Evolutionary conservation across 2,329 filamentous ascomycete species (phyloP), one percentile per base, ranked within the genome.

Genomic region (Leptographium lundbergii): DNA sequence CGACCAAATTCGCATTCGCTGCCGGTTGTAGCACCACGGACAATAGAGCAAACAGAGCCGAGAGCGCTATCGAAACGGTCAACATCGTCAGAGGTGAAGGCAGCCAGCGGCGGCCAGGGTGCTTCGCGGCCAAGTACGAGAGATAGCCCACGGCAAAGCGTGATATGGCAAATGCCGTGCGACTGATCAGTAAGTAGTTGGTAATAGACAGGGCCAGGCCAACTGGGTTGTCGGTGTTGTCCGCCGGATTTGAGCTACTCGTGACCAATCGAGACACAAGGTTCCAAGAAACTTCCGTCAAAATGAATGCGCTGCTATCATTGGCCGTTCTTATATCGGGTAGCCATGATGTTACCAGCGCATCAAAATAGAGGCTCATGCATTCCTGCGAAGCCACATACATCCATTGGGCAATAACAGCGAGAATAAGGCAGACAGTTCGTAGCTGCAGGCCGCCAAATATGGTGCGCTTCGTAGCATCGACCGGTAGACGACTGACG

Each of bases 371-470:
- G 64, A 84, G 79, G 63, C 77, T 81, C 71, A 82, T 78, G 67
- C 75, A 77, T 66, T 85, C 84, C 66, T 95, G 90, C 0, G 85
- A 82, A 9, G 86, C 88, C 1, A 88, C 85, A 67, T 95, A 95
- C 36, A 81, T 81, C 74, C 89, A 95, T 66, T 95, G 89, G 0
- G 88, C 84, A 42, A 86, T 70, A 0, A 91, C 83, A 0, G 87
- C 90, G 60, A 91, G 78, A 61, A 83, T 81, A 10, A 95, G 76
- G 39, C 73, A 77, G 66, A 77, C 72, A 0, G 79, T 82, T 27
- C 79, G 77, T 29, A 81, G 71, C 63, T 81, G 76, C 6, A 84
- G 64, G 1, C 81, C 79, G 25, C 73, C 73, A 24, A 61, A 59
- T 24, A 77, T 64, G 58, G 71, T 76, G 58, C 72, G 74, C 64